Evolutionary conservation across 306 rosid genomes (phyloP).

Genomic region (Lablab purpureus): DNA sequence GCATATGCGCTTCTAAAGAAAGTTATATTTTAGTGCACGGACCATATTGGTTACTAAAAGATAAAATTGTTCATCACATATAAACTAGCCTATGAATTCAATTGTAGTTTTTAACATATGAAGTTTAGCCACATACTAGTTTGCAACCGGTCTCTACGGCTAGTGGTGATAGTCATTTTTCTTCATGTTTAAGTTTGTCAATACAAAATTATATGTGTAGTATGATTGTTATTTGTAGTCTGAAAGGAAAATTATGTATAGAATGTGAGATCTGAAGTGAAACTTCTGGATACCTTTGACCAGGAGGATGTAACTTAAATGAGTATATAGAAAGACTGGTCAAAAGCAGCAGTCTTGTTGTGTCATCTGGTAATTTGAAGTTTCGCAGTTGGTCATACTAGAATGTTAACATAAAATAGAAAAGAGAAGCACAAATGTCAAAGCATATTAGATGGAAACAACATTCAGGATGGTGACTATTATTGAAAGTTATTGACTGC

Average conservation of each 20-base stretch:
- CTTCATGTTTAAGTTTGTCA: not conserved
- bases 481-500: constrained; percentile 30
- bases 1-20: not conserved
- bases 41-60: not conserved
- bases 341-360: not conserved
- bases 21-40: not conserved
- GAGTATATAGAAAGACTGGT: not conserved
- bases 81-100: not conserved
- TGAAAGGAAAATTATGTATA: not conserved
- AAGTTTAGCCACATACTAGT: not conserved
- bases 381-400: constrained; percentile 16
- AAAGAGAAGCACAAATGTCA: not conserved
- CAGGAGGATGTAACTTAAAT: not conserved
- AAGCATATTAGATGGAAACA: constrained; percentile 25
- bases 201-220: no score
- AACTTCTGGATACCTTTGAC: constrained; percentile 1
- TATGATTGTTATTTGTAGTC: not conserved
- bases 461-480: constrained; percentile 12
- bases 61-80: not conserved
- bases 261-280: constrained; percentile 7
- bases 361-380: not conserved
- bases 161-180: not conserved
- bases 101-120: not conserved
- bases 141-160: not conserved
- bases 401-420: constrained; percentile 5